These are phyloP conservation scores for Claviceps purpurea DNA, from an alignment of 2,329 filamentous ascomycete species.

Conservation along the genomic window DNA sequence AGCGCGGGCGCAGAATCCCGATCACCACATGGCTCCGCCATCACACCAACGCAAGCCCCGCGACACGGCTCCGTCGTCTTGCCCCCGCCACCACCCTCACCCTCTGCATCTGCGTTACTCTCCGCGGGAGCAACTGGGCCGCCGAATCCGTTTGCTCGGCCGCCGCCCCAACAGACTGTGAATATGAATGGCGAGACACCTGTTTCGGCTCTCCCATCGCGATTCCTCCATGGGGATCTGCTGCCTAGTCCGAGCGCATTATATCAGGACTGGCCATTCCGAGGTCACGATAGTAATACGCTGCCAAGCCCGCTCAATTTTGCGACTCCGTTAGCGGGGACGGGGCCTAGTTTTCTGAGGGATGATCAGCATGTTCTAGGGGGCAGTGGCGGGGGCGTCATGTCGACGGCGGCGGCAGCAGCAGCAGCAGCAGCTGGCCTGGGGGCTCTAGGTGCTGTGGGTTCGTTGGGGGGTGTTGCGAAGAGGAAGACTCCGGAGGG, in stretches of 20 bases:
- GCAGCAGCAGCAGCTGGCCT: constrained; percentile 6
- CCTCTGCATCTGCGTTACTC: constrained; percentile 70
- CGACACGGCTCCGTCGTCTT: constrained; percentile 58
- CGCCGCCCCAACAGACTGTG: constrained; percentile 56
- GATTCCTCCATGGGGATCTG: constrained; percentile 78
- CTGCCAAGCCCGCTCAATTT: constrained; percentile 88
- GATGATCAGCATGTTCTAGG: constrained; percentile 30
- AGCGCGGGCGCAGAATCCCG: constrained; percentile 61
- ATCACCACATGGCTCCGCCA: constrained; percentile 46
- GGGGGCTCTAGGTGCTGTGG: constrained; percentile 7
- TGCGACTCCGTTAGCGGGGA: constrained; percentile 60
- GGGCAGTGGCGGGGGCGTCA: constrained; percentile 3
- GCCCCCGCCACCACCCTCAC: constrained; percentile 85
- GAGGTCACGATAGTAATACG: constrained; percentile 63
- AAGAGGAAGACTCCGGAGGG: constrained; percentile 24
- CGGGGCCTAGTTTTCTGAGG: constrained; percentile 48
- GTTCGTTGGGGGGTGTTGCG: neutral
- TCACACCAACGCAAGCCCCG: constrained; percentile 41
- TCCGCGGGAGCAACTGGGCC: constrained; percentile 87
- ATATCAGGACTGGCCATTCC: constrained; percentile 80
- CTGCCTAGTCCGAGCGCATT: constrained; percentile 85
- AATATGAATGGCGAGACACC: constrained; percentile 49
- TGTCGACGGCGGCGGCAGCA: constrained; percentile 8
- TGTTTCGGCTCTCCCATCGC: constrained; percentile 83
- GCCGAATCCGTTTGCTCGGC: constrained; percentile 88